Conservation (phyloP, 306 rosid genomes). For the Spatholobus suberectus region DNA sequence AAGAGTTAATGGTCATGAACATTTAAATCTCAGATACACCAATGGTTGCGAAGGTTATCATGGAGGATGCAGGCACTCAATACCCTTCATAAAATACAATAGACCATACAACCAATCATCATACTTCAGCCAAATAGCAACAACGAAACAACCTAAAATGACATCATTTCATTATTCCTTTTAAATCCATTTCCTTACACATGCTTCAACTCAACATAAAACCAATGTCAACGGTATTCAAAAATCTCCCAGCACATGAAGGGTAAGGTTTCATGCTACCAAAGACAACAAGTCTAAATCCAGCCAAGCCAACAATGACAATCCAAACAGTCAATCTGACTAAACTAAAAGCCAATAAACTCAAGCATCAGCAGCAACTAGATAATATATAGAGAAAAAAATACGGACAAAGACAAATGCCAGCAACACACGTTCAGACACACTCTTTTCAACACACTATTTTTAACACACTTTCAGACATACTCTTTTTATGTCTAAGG, state of each 20-base stretch:
- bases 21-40: not conserved
- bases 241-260: conserved; percentile 12
- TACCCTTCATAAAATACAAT: not conserved
- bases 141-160: conserved; percentile 28
- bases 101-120: conserved; percentile 32
- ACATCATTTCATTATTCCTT: conserved; percentile 20
- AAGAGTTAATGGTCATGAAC: conserved; percentile 19
- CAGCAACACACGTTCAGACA: not conserved
- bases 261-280: not conserved
- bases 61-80: not conserved
- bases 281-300: not conserved
- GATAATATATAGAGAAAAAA: not conserved
- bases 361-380: conserved; percentile 31
- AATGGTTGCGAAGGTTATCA: not conserved
- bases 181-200: not conserved
- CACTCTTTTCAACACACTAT: not conserved
- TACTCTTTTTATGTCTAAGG: not conserved
- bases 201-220: not conserved
- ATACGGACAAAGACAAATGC: not conserved
- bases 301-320: not conserved
- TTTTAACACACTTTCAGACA: too few species aligned
- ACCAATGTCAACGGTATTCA: not conserved
- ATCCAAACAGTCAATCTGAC: not conserved
- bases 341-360: conserved; percentile 22
- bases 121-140: conserved; percentile 20